Conservation (phyloP, 805 yeast species). For the Scheffersomyces lignosus region DNA sequence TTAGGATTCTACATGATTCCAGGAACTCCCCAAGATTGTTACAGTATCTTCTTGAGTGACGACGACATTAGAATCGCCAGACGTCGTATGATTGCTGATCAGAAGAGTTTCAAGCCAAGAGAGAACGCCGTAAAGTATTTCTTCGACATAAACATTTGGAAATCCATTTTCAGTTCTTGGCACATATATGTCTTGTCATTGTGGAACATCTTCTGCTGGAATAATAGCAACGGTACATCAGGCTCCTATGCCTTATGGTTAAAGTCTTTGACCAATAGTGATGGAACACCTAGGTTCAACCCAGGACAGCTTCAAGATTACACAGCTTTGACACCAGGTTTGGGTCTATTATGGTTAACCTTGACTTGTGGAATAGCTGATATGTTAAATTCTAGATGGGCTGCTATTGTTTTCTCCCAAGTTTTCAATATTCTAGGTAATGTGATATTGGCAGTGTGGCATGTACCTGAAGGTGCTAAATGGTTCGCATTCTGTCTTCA, state of each 20-base stretch:
- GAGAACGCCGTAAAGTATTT: conserved; percentile 27
- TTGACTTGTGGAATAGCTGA: conserved; percentile 39
- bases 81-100: conserved; percentile 15
- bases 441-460: conserved; percentile 57
- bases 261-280: conserved; percentile 9
- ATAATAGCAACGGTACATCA: conserved; percentile 51
- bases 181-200: conserved; percentile 57
- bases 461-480: conserved; percentile 55
- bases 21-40: conserved; percentile 58
- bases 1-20: conserved; percentile 58
- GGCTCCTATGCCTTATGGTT: conserved; percentile 59
- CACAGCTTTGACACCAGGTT: conserved; percentile 48
- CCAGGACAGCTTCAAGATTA: conserved; percentile 36
- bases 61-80: conserved; percentile 37
- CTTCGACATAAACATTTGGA: conserved; percentile 51
- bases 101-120: conserved; percentile 13
- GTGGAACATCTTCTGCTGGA: conserved; percentile 62
- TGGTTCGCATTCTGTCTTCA: conserved; percentile 65
- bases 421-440: conserved; percentile 56
- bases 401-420: conserved; percentile 53
- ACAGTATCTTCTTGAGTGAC: conserved; percentile 33
- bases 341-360: conserved; percentile 41
- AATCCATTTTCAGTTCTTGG: conserved; percentile 53
- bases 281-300: conserved; percentile 19
- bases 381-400: conserved; percentile 48